Evolutionary conservation across 176 grass and related monocot species (phyloP), one percentile per base, ranked within the genome.

Genomic region (Hsuehochloa calcarea): DNA sequence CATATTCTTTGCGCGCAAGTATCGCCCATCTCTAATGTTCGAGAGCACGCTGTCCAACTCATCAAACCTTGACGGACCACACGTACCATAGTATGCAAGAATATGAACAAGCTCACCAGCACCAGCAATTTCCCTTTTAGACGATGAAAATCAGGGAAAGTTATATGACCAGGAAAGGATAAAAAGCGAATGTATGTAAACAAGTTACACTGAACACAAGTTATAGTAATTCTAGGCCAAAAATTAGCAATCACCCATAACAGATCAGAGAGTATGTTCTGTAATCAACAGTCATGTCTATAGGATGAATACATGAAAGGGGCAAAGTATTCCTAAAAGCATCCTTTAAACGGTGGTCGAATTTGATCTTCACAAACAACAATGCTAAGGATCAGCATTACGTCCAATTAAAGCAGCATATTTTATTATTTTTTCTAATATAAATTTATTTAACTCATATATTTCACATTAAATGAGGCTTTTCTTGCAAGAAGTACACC

Each of bases 71-170:
- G 96, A 93, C 27, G 93, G 93, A 49, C 96, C 96, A 45, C 89
- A 96, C 63, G 80, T 91, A 87, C 96, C 94, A 83, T 99, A 99
- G 81, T 99, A 99, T 84, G 96, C 93, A 80, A 99, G 91, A 81
- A 99, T 94, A 78, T 99, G 96, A 61, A 96, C 96, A 88, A 58
- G 63, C 76, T 96, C 96, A 50, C 93, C 89, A 72, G 66, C 74
- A 66, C 91, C 93, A 89, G 83, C 52, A 75, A 87, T 77, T 83
- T 72, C 49, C 74, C 96, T 92, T 85, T 67, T 83, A 71, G 63
- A 85, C 50, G 47, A 90, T 71, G 63, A 73, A 65, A 88, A 29
- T 73, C 46, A 78, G 69, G 47, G 22, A 17, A 70, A 84, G 35
- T 50, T 62, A 44, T 58, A 67, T 79, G 74, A 38, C 22, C 27